phyloP scores from a whole-genome alignment of 179 eudicot species.

The Vitellaria paradoxa region DNA sequence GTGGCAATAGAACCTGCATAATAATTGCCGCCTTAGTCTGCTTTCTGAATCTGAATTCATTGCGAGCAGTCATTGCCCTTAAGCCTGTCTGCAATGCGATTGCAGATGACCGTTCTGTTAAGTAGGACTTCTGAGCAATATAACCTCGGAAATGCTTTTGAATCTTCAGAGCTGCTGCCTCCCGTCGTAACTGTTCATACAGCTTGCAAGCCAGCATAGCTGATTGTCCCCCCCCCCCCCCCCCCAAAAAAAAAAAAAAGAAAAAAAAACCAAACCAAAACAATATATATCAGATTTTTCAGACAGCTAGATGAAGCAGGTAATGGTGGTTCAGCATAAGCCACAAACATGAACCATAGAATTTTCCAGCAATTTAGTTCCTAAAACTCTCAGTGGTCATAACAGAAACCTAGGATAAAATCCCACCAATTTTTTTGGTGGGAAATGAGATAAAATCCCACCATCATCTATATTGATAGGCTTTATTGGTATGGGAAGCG shows the following conservation, averaged over 20 bases:
- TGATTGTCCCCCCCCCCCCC: constrained; percentile 19
- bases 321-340: neutral
- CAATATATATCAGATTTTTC: neutral
- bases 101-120: constrained; percentile 46
- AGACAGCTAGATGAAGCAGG: constrained; percentile 3
- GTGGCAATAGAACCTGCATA: constrained; percentile 64
- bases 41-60: constrained; percentile 76
- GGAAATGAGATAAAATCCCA: neutral
- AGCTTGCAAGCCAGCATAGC: constrained; percentile 78
- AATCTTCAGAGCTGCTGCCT: constrained; percentile 85
- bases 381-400: neutral
- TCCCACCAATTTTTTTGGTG: no score
- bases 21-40: constrained; percentile 81
- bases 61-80: constrained; percentile 89
- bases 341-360: neutral
- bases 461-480: neutral
- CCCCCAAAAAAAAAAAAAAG: neutral
- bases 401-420: neutral
- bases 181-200: constrained; percentile 66
- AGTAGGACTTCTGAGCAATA: constrained; percentile 56
- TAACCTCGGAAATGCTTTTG: constrained; percentile 78
- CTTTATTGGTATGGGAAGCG: neutral
- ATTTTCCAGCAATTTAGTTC: neutral
- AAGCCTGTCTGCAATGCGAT: constrained; percentile 81
- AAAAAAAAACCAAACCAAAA: neutral